Base-by-base conservation (phyloP, 495 filamentous ascomycete genomes). In the Hypoxylon subgilvum region DNA sequence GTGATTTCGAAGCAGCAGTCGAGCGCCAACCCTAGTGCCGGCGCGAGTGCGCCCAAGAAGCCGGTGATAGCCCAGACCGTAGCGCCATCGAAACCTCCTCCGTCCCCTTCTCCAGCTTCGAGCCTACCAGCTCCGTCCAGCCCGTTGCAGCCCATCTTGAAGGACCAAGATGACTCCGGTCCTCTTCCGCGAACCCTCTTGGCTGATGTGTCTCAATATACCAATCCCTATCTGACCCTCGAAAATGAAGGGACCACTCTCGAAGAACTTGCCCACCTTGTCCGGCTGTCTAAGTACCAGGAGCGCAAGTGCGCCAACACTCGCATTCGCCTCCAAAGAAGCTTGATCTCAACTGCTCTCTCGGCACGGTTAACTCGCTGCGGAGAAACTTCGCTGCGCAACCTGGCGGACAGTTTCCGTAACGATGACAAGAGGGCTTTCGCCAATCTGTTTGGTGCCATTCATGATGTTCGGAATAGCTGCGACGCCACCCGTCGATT, bases 351-450 rank as follows among this genome's bases (percentile, higher is more conserved):
- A 16, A 89, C 87, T 46, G 90, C 89, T 12, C 79, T 94, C 31
- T 91, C 87, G 42, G 84, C 90, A 57, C 88, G 92, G 47, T 79
- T 95, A 69, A 82, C 87, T 72, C 84, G 89, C 53, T 86, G 87
- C 56, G 88, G 89, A 47, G 86, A 88, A 63, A 83, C 89, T 35
- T 85, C 89, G 44, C 87, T 94, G 72, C 83, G 88, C 13, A 90
- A 88, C 59, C 77, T 98, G 66, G 89, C 94, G 60, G 92, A 98
- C 66, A 84, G 84, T 67, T 91, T 96, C 72, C 88, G 88, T 63
- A 86, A 88, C 40, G 92, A 96, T 69, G 91, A 97, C 72, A 96
- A 94, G 76, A 85, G 86, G 65, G 86, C 81, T 61, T 98, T 98
- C 75, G 88, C 88, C 47, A 83, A 83, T 66, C 77, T 96, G 39